Evolutionary conservation across 2,329 filamentous ascomycete genomes (phyloP), one percentile per base, ranked within the genome.

Genomic region (Xylaria polymorpha): DNA sequence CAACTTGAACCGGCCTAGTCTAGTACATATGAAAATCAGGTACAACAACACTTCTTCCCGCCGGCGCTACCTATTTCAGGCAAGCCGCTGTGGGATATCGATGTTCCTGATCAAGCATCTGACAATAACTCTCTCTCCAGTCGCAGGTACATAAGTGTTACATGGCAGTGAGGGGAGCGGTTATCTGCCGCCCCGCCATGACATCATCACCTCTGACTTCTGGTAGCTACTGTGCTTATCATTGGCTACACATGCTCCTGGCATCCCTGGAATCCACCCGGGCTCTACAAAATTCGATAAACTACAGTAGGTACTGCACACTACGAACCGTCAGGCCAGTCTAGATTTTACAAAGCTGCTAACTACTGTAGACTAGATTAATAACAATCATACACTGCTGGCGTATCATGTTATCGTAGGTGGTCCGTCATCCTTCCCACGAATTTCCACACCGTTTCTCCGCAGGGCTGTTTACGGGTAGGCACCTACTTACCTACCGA

Each of bases 21-120:
- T 66, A 65, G 32, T 70, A 69, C 65, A 75, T 68, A 12, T 70
- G 20, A 41, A 25, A 44, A 46, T 64, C 71, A 76, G 72, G 74
- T 70, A 75, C 73, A 56, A 67, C 64, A 66, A 62, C 44, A 68
- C 51, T 68, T 69, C 66, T 73, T 29, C 44, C 41, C 43, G 65
- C 51, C 14, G 65, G 41, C 53, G 70, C 72, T 74, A 73, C 73
- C 75, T 75, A 18, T 57, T 74, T 76, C 66, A 66, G 74, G 75
- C 64, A 77, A 75, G 67, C 72, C 74, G 70, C 22, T 4, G 61
- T 57, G 66, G 57, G 35, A 64, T 61, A 32, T n/a, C 56, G 51
- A 53, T 57, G 59, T 57, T 50, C 53, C 44, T 63, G 48, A 55
- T 64, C 58, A 51, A 68, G 58, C 57, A 59, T 67, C 59, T 18